phyloP scores from a whole-genome alignment of 1,139 yeast genomes.

The Yamadazyma pseudoaaseri region DNA sequence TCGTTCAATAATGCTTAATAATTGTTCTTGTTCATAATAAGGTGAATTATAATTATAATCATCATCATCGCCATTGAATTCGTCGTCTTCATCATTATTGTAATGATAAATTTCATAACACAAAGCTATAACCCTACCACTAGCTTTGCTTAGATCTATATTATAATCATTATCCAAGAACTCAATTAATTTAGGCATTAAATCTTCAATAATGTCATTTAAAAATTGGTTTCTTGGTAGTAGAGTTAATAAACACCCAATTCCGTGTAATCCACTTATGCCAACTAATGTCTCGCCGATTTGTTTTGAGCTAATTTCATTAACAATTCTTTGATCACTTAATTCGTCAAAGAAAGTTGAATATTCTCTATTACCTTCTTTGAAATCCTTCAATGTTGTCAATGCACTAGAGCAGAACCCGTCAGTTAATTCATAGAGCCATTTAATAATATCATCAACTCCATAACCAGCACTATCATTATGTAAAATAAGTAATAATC shows the following conservation, averaged over 20 bases:
- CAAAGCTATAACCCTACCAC: slow-evolving; percentile 61
- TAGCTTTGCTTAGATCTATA: slow-evolving; percentile 47
- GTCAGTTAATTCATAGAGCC: slow-evolving; percentile 47
- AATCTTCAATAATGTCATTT: slow-evolving; percentile 41
- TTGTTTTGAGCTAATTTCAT: slow-evolving; percentile 34
- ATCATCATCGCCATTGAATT: slow-evolving; percentile 35
- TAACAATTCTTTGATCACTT: slow-evolving; percentile 36
- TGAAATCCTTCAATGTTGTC: slow-evolving; percentile 31
- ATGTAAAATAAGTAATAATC: slow-evolving; percentile 43
- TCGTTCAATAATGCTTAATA: slow-evolving; percentile 43
- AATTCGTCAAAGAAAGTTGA: slow-evolving; percentile 41
- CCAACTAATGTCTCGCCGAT: slow-evolving; percentile 39
- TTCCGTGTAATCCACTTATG: slow-evolving; percentile 47
- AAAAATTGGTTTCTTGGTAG: slow-evolving; percentile 37
- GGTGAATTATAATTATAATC: slow-evolving; percentile 52
- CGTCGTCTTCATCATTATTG: slow-evolving; percentile 30
- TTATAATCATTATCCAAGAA: slow-evolving; percentile 44
- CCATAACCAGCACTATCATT: slow-evolving; percentile 53
- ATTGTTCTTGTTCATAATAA: slow-evolving; percentile 55
- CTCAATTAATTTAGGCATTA: slow-evolving; percentile 37
- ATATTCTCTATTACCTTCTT: slow-evolving; percentile 44
- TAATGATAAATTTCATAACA: slow-evolving; percentile 59
- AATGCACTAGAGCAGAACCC: slow-evolving; percentile 40
- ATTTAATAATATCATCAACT: slow-evolving; percentile 42
- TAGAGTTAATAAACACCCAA: slow-evolving; percentile 46